Conservation (phyloP, 2,329 filamentous ascomycete species). For the Plenodomus biglobosus region DNA sequence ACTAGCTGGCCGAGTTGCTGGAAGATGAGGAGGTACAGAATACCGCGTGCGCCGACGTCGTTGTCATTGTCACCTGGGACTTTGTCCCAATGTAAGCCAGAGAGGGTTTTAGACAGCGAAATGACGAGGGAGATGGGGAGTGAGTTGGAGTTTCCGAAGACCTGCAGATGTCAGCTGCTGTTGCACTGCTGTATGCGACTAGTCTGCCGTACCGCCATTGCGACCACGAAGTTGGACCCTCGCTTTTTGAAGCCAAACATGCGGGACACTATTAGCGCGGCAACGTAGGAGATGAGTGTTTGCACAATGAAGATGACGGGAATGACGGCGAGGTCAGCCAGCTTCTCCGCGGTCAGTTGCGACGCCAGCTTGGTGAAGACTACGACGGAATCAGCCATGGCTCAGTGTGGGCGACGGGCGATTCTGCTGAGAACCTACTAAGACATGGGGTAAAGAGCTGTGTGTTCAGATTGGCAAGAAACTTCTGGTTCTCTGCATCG, state of each 20-base stretch:
- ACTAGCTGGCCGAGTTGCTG: constrained; percentile 95
- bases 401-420: neutral
- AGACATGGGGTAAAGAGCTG: constrained; percentile 96
- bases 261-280: constrained; percentile 70
- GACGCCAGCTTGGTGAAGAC: constrained; percentile 97
- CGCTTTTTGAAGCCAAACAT: constrained; percentile 80
- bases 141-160: constrained; percentile 98
- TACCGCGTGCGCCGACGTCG: constrained; percentile 89
- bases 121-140: constrained; percentile 94
- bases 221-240: constrained; percentile 89
- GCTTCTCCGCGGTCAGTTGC: constrained; percentile 87
- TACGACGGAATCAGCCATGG: constrained; percentile 42
- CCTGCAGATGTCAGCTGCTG: constrained; percentile 47
- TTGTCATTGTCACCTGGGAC: constrained; percentile 92
- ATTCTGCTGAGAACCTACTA: constrained; percentile 57
- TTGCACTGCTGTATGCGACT: neutral
- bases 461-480: constrained; percentile 93
- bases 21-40: constrained; percentile 94
- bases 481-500: constrained; percentile 93
- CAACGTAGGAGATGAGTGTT: constrained; percentile 80
- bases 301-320: constrained; percentile 92
- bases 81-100: constrained; percentile 89
- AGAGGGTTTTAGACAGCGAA: constrained; percentile 87
- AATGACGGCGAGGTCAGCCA: constrained; percentile 87
- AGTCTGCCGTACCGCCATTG: constrained; percentile 71